Percentiles rank a stretch among this genome's conserved stretches.
phyloP scores from a whole-genome alignment of 2,329 filamentous ascomycete species.

The Allantophomopsis lycopodina region DNA sequence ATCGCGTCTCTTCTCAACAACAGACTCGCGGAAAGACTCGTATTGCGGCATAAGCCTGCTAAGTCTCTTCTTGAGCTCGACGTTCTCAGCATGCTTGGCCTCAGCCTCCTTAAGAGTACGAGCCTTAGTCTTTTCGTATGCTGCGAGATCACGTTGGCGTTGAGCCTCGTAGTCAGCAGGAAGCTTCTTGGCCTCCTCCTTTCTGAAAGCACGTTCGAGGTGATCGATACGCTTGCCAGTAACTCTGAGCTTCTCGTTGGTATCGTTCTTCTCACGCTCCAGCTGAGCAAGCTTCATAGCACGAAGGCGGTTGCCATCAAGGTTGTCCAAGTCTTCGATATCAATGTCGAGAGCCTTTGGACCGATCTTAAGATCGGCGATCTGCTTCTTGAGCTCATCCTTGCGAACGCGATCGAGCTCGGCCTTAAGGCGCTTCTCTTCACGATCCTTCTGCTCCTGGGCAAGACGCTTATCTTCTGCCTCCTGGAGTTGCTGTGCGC shows the following conservation, averaged over 20 bases:
- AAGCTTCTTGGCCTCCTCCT: constrained; percentile 90
- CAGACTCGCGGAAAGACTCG: constrained; percentile 66
- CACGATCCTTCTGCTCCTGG: constrained; percentile 87
- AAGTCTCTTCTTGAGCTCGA: constrained; percentile 88
- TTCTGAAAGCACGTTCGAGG: constrained; percentile 89
- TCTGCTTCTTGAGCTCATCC: constrained; percentile 86
- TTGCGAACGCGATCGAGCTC: constrained; percentile 84
- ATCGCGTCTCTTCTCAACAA: constrained; percentile 78
- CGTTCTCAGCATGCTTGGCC: constrained; percentile 80
- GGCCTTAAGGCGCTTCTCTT: constrained; percentile 71
- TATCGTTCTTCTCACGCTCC: constrained; percentile 95
- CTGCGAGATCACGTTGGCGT: constrained; percentile 60
- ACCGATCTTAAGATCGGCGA: constrained; percentile 81
- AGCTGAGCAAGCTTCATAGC: constrained; percentile 91
- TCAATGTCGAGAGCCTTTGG: constrained; percentile 67
- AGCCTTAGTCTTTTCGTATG: constrained; percentile 67
- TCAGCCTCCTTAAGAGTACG: constrained; percentile 71
- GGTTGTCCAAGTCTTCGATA: constrained; percentile 66
- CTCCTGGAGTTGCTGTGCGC: constrained; percentile 77
- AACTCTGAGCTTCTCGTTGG: constrained; percentile 79
- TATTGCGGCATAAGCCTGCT: constrained; percentile 73
- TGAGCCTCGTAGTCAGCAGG: constrained; percentile 75
- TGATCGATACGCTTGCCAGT: constrained; percentile 95
- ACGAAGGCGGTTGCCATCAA: constrained; percentile 83
- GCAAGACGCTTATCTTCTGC: constrained; percentile 79